Percentiles rank a stretch among this genome's conserved stretches.
These are phyloP conservation scores for Colletotrichum gloeosporioides DNA, from an alignment of 2,329 filamentous ascomycete genomes.

Conservation along the genomic window DNA sequence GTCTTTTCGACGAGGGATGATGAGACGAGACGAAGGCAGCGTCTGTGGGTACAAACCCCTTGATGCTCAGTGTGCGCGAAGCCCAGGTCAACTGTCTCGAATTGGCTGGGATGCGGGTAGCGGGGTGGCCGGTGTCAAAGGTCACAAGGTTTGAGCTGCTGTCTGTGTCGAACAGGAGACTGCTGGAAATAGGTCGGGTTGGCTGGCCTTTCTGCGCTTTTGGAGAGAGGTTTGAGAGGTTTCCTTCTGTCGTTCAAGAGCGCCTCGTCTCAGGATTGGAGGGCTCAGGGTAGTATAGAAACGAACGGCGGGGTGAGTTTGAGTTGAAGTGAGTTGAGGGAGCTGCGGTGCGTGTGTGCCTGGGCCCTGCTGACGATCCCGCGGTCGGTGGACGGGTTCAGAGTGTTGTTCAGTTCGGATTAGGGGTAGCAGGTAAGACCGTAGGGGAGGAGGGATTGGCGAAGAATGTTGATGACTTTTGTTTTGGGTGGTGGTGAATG, in stretches of 20 bases:
- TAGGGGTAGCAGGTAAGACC: background rate
- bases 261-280: background rate
- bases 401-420: background rate
- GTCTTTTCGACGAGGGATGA: constrained; percentile 14
- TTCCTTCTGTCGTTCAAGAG: background rate
- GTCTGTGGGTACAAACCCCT: constrained; percentile 19
- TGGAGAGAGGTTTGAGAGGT: background rate
- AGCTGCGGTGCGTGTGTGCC: background rate
- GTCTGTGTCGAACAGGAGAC: background rate
- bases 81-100: constrained; percentile 11
- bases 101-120: constrained; percentile 12
- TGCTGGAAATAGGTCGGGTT: background rate
- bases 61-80: constrained; percentile 19
- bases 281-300: background rate
- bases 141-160: background rate
- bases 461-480: constrained; percentile 4
- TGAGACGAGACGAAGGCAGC: constrained; percentile 21
- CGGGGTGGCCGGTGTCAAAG: constrained; percentile 8
- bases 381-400: background rate
- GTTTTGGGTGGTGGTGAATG: background rate
- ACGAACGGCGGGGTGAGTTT: background rate
- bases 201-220: background rate
- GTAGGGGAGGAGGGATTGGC: background rate
- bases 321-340: background rate
- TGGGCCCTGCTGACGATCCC: background rate